Base-by-base conservation (phyloP, 2,329 filamentous ascomycete species). In the Colletotrichum destructivum region DNA sequence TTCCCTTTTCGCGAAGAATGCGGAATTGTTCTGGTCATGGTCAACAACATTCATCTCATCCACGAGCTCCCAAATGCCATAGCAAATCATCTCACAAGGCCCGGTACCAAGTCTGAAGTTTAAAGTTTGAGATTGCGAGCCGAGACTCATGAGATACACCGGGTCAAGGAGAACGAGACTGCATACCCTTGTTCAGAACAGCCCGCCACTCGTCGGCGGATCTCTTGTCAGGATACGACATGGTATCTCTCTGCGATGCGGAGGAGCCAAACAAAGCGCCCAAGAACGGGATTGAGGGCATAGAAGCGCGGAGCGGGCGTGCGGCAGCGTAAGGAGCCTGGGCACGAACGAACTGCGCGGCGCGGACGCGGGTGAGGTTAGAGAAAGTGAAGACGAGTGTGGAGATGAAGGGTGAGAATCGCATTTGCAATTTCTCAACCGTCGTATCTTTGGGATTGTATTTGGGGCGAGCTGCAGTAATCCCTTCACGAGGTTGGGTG, bases 1-100 rank as follows among this genome's bases (percentile, higher is more conserved):
- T 99, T 77, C 95, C 96, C 82, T 98, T 96, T 81, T 97, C 86
- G 74, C 96, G 93, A 66, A 99, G 90, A 79, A 99, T 89, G 75
- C 94, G 94, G 87, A 98, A 99, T 88, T 99, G 96, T 79, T 98
- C 96, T 98, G 77, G 13, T 49, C 9, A n/a, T 15, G 35, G 64
- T 77, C 42, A 74, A 75, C 31, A 38, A 38, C 13, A 16, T 31
- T 42, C 15, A 44, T 64, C 12, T n/a, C 38, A 21, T 23, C 56
- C 47, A 16, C 4, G 23, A 16, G 23, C 59, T 42, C 42, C 8
- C 35, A 38, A 21, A 40, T 63, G 61, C 18, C n/a, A 9, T 49
- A 26, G 23, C 3, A 2, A 23, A 15, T 13, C 55, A 12, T 44
- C 13, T 26, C 55, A 26, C 18, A 11, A 46, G 23, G 21, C 40